Percentiles rank a stretch among this genome's conserved stretches.
Evolutionary conservation across 257 asterid genomes (phyloP).

Genomic region (Solanum stenotomum): DNA sequence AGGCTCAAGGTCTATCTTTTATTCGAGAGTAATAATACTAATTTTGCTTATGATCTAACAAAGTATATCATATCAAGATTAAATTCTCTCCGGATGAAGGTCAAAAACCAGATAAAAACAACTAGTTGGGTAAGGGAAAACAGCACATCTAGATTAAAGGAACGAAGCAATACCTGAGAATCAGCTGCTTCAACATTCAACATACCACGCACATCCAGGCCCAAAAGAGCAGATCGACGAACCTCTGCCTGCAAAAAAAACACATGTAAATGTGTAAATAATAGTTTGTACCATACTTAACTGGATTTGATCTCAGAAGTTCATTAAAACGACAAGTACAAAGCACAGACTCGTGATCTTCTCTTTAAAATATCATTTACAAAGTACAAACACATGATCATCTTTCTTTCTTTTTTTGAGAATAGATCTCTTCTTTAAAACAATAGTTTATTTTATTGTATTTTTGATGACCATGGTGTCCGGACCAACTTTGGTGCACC

Average conservation of each 20-base stretch:
- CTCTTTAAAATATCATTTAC: not conserved
- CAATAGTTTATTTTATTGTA: not conserved
- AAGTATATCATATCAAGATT: not conserved
- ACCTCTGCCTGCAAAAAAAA: constrained; percentile 46
- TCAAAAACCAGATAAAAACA: not conserved
- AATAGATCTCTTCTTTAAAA: not conserved
- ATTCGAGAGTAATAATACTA: not conserved
- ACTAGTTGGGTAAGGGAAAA: not conserved
- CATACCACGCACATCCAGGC: constrained; percentile 46
- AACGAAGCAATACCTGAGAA: constrained; percentile 40
- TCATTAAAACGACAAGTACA: not conserved
- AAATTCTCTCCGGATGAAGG: not conserved
- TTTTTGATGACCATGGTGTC: not conserved
- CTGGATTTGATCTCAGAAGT: not conserved
- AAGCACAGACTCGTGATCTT: not conserved
- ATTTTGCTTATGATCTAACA: not conserved
- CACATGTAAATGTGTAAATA: not conserved
- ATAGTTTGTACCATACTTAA: not conserved
- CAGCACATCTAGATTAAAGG: not conserved
- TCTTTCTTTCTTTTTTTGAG: not conserved
- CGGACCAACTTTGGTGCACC: not conserved
- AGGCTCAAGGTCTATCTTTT: not conserved
- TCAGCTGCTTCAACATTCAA: constrained; percentile 45
- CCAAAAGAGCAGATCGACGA: constrained; percentile 54
- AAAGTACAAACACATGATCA: not conserved